Base-by-base conservation (phyloP, 2,329 filamentous ascomycete species). In the Akanthomyces uredinophilus region DNA sequence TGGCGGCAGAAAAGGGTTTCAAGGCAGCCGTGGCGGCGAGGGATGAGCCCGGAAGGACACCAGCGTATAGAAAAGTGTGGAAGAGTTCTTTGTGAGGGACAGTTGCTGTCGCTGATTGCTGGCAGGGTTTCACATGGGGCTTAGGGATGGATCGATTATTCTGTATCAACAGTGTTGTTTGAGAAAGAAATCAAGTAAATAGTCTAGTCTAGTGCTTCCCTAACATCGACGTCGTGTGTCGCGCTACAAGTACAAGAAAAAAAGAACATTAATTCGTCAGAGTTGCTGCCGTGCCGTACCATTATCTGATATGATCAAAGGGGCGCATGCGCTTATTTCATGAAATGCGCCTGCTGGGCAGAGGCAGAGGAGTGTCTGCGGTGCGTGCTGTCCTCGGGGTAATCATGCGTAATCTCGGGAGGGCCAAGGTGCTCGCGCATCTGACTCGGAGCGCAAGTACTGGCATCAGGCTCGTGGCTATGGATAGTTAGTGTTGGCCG, bases 381-480 rank as follows among this genome's bases (percentile, higher is more conserved):
- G 22, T 60, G 52, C 1, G 58, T 63, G 62, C 62, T 63, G 51
- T 63, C 62, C 51, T 63, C 29, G 37, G 62, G 62, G 32, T 60
- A 63, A 4, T 61, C 62, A 44, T 63, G 62, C 11, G 58, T 49
- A n/a, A 63, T 53, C 16, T 52, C 43, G n/a, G 62, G 62, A 27
- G 57, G 51, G 37, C 62, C 62, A 22, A 63, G 50, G 32, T 52
- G 52, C 41, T 60, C 51, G 24, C 49, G 50, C 56, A 61, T 61
- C 27, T 63, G 39, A 10, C 56, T 60, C 2, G 62, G 62, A 13
- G 24, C 4, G 44, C 20, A 27, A 4, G 35, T 50, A 22, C 4
- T n/a, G 5, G 62, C 62, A 57, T 52, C 29, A 35, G 50, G 47
- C 39, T 56, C 55, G 35, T 35, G 37, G n/a, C 53, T 53, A 1